A percentile compares a stretch with the other conserved stretches of the same genome.
Conservation (phyloP, 2,329 filamentous ascomycete genomes). For the Lasiodiplodia sp. region DNA sequence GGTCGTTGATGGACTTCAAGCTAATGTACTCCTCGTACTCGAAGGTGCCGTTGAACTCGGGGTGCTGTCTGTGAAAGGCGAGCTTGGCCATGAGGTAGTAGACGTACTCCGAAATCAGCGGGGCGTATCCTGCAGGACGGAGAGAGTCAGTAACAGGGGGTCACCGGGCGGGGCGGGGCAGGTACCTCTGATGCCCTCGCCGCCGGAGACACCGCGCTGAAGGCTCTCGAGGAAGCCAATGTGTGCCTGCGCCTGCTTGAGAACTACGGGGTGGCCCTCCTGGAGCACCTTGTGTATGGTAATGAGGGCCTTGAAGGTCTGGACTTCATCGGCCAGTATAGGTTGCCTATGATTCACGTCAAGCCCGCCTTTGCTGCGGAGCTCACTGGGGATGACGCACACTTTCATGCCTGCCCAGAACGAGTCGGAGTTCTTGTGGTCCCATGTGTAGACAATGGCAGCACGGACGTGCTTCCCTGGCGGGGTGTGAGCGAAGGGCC, state of each 20-base stretch:
- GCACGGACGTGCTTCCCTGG: slow-evolving; percentile 91
- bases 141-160: slow-evolving; percentile 8
- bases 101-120: slow-evolving; percentile 95
- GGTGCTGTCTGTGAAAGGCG: slow-evolving; percentile 94
- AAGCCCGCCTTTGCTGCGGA: slow-evolving; percentile 25
- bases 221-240: slow-evolving; percentile 91
- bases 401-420: slow-evolving; percentile 99
- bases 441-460: slow-evolving; percentile 99
- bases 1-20: slow-evolving; percentile 96
- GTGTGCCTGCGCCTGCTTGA: slow-evolving; percentile 89
- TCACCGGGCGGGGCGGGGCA: slow-evolving; percentile 7
- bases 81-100: slow-evolving; percentile 94
- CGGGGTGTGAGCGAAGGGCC: slow-evolving; percentile 41
- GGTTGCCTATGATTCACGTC: slow-evolving; percentile 71
- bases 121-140: slow-evolving; percentile 71
- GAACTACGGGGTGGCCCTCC: slow-evolving; percentile 87
- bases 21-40: slow-evolving; percentile 99
- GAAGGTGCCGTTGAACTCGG: slow-evolving; percentile 98
- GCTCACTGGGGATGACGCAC: slow-evolving; percentile 55
- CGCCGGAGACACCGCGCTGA: slow-evolving; percentile 76
- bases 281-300: slow-evolving; percentile 97
- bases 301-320: slow-evolving; percentile 98
- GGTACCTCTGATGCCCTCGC: slow-evolving; percentile 81
- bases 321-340: slow-evolving; percentile 96
- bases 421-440: slow-evolving; percentile 91